A percentile compares a stretch with the other conserved stretches of the same genome.
Evolutionary conservation across 305 asterid genomes (phyloP).

Genomic region (Fraxinus dipetala): DNA sequence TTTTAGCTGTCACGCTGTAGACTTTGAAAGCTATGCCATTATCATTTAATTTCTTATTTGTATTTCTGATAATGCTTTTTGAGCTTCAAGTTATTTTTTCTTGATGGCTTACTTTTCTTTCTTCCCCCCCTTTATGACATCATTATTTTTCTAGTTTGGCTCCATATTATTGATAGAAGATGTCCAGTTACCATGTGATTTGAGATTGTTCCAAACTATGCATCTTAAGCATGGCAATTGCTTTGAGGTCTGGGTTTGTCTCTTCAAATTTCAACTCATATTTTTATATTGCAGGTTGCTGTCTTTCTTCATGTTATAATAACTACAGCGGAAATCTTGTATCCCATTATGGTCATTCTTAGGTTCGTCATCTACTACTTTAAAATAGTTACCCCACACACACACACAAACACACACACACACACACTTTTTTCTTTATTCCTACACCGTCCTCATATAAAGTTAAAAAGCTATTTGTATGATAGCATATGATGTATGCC

Average conservation of each 20-base stretch:
- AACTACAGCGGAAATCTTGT: slow-evolving; percentile 34
- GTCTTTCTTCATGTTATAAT: slow-evolving; percentile 36
- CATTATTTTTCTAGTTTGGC: not conserved
- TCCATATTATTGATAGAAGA: not conserved
- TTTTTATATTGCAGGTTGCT: slow-evolving; percentile 32
- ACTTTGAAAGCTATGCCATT: not conserved
- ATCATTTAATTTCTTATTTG: not conserved
- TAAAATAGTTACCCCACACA: not conserved
- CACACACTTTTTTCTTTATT: not conserved
- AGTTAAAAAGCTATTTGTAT: not conserved
- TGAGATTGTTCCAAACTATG: not conserved
- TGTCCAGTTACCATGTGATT: not conserved
- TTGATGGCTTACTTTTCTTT: not conserved
- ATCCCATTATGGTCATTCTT: slow-evolving; percentile 47
- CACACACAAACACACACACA: too few relatives aligned
- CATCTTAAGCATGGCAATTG: not conserved
- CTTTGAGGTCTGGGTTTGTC: not conserved
- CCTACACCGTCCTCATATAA: not conserved
- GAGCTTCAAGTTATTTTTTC: slow-evolving; percentile 1
- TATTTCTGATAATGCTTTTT: not conserved
- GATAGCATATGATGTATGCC: not conserved
- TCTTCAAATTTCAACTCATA: not conserved
- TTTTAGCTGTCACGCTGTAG: slow-evolving; percentile 15
- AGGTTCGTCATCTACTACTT: slow-evolving; percentile 33
- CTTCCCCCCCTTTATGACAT: not conserved